Evolutionary conservation across 2,329 filamentous ascomycete species (phyloP), one percentile per base, ranked within the genome.

Genomic region (Cytospora piceae): DNA sequence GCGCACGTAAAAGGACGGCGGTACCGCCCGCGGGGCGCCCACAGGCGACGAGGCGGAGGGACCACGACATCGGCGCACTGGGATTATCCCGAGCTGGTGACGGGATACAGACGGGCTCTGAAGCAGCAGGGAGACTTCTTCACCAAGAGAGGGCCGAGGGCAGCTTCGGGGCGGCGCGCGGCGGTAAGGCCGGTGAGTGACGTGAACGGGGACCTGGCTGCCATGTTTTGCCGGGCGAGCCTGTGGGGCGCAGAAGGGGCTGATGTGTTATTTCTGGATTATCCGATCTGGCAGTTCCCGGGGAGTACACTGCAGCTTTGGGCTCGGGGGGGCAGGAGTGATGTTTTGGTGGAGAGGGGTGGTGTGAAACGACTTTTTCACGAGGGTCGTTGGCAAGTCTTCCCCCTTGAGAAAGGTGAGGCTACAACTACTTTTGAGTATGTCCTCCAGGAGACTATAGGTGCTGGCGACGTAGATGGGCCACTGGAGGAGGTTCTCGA

Each of bases 181-280:
- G 66, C 68, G 12, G 62, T 70, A 1, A 63, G 71, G 31, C 46
- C 53, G 7, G 66, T 73, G 55, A 72, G 72, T 0, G 56, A 53
- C 5, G 12, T 14, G 20, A 58, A 67, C 4, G 72, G 69, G 6
- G 69, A 71, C 24, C 5, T 67, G 8, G 69, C 67, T 1, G 74
- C 70, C 11, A 60, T 74, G 17, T 75, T 79, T 37, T 76, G 74
- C 29, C 75, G 73, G 4, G 76, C 71, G 7, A 77, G 75, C 24
- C 56, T 78, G 15, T 80, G 78, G 77, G 63, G 69, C 20, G 65
- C 70, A 4, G 61, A 65, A 1, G 70, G 69, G 49, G 72, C 70
- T 14, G 68, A 73, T 20, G 73, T 79, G 11, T 68, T 80, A 17
- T 70, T 78, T 20, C 49, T 79, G 17, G 74, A 78, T 56, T 66